phyloP scores from a whole-genome alignment of 139 green algal genomes.

The Chlamydomonas eustigma region DNA sequence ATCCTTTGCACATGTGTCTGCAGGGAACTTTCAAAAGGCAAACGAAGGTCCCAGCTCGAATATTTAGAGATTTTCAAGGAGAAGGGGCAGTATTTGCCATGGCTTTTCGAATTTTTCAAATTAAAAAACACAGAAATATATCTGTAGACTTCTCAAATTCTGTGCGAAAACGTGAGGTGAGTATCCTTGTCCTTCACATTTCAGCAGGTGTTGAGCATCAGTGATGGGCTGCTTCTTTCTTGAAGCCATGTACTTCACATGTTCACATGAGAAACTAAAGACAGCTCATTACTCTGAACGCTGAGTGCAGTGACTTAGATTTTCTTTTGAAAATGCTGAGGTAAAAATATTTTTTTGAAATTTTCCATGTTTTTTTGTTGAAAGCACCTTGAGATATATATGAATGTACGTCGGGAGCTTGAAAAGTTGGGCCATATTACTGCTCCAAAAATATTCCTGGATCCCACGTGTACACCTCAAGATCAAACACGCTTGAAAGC shows the following conservation, averaged over 20 bases:
- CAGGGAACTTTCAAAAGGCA: constrained; percentile 37
- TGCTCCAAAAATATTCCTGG: constrained; percentile 48
- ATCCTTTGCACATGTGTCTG: not conserved
- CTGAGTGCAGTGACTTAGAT: not conserved
- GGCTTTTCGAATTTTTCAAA: constrained; percentile 43
- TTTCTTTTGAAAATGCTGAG: not conserved
- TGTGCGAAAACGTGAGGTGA: constrained; percentile 52
- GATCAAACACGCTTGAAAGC: constrained; percentile 29
- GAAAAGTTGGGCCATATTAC: constrained; percentile 41
- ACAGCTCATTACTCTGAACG: not conserved
- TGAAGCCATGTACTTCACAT: too few species aligned
- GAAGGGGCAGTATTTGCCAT: constrained; percentile 56
- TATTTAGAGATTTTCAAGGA: constrained; percentile 37
- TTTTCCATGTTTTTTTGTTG: not conserved
- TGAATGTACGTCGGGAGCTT: constrained; percentile 51
- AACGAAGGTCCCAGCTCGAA: constrained; percentile 42
- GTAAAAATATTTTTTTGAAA: not conserved
- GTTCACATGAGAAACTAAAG: not conserved
- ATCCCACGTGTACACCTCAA: constrained; percentile 25
- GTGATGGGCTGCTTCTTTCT: too few species aligned
- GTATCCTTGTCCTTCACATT: not conserved
- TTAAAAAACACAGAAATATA: constrained; percentile 44
- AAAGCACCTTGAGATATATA: constrained; percentile 62
- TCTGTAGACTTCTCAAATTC: constrained; percentile 59
- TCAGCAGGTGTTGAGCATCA: too few species aligned